Conservation (phyloP, 129 eudicot genomes). For the carrot (Daucus carota) region DH1_v3.0 NC_030383.2:48135501-48136000, state of each 20-base stretch:
- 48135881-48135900: constrained; percentile 79
- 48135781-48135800: constrained; percentile 54
- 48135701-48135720: not conserved
- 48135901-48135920: constrained; percentile 67
- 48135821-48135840: constrained; percentile 49
- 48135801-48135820: constrained; percentile 43
- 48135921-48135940: constrained; percentile 49
- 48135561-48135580: constrained; percentile 55
- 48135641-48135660: constrained; percentile 53
- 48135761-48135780: not conserved
- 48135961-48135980: constrained; percentile 8
- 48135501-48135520: not conserved
- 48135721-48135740: not conserved
- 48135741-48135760: too few species aligned
- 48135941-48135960: constrained; percentile 84
- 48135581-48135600: constrained; percentile 49
- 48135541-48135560: constrained; percentile 26
- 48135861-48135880: constrained; percentile 65
- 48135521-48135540: not conserved
- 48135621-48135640: constrained; percentile 43
- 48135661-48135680: constrained; percentile 52
- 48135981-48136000: not conserved
- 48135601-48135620: constrained; percentile 36
- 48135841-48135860: constrained; percentile 54
- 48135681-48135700: constrained; percentile 57